Evolutionary conservation across 1,284 basidiomycete genomes (phyloP), one percentile per base, ranked within the genome.

Genomic region (Leucoagaricus sp.): DNA sequence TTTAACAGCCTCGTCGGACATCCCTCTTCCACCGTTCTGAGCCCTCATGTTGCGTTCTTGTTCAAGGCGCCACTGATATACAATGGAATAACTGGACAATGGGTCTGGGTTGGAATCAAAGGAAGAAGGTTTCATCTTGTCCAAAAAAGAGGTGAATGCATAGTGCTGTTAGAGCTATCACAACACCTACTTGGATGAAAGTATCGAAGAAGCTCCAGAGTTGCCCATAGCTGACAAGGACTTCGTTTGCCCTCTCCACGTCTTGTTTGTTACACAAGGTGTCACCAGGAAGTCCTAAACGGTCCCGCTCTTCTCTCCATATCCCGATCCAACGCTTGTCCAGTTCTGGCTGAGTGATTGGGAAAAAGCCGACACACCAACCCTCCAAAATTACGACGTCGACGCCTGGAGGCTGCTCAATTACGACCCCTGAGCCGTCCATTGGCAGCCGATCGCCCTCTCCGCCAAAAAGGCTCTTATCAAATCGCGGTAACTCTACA

Each of bases 341-440:
- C 63, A 93, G 69, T 60, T 83, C 81, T 25, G 73, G 69, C 15
- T 60, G 53, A 0, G 77, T 65, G 17, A 84, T 75, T 8, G 89
- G 85, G 59, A 79, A 80, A 64, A 93, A 93, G 1, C 90, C 90
- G 5, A 87, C 82, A 69, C 86, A 91, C 90, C 91, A 92, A 7
- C 90, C 91, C 70, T 95, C 93, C 48, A 98, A 77, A 45, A 98
- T 79, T 47, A 98, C 87, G n/a, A 98, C 74, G 67, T 96, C 92
- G 2, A 96, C 67, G 0, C 84, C 82, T 1, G 80, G 72, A 17
- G 71, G 70, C 33, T 70, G 68, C 0, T 69, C 62, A 7, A 87
- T 72, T 2, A 74, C 57, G 2, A 65, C 65, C 34, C 72, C 78
- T 60, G 66, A 70, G 44, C 63, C 72, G 31, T 77, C 75, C 6